These are phyloP conservation scores for Phytophthora ohioensis DNA, from an alignment of 352 stramenopile species.

Conservation along the genomic window DNA sequence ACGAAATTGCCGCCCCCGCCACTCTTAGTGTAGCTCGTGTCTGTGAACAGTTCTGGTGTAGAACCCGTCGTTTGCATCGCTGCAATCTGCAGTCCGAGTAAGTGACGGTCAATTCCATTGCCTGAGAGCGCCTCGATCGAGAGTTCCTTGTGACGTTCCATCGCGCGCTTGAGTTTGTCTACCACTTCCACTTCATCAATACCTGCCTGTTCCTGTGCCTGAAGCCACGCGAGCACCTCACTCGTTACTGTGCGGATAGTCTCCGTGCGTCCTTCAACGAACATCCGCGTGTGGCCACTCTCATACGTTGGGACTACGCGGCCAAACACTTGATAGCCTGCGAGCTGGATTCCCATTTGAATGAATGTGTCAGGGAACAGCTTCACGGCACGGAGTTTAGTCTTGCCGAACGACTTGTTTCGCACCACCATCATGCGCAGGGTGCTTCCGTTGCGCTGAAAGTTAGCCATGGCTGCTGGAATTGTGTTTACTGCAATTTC, in stretches of 20 bases:
- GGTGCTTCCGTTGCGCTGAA: conserved; percentile 69
- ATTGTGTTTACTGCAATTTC: conserved; percentile 47
- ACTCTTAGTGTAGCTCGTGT: conserved; percentile 83
- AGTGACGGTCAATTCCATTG: conserved; percentile 91
- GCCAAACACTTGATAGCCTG: conserved; percentile 89
- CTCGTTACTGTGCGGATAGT: conserved; percentile 82
- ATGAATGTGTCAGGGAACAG: conserved; percentile 95
- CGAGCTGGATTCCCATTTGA: conserved; percentile 95
- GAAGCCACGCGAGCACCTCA: conserved; percentile 84
- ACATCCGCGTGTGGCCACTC: conserved; percentile 93
- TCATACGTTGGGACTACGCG: conserved; percentile 95
- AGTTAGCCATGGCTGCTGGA: conserved; percentile 59
- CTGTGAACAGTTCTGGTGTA: conserved; percentile 82
- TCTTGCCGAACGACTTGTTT: conserved; percentile 87
- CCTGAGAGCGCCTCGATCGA: conserved; percentile 74
- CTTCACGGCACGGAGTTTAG: conserved; percentile 73
- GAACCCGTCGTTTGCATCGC: conserved; percentile 75
- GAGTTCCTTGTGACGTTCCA: conserved; percentile 89
- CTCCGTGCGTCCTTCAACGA: conserved; percentile 93
- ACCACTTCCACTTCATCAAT: conserved; percentile 51
- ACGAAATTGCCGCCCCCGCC: conserved; percentile 92
- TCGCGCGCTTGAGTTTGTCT: conserved; percentile 80
- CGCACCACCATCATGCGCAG: conserved; percentile 86
- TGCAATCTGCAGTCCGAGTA: conserved; percentile 92
- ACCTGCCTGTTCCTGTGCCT: conserved; percentile 47